A percentile compares a stretch with the other conserved stretches of the same genome.
Evolutionary conservation across 805 yeast genomes (phyloP).

Genomic region (Saccharomycopsis sp.): DNA sequence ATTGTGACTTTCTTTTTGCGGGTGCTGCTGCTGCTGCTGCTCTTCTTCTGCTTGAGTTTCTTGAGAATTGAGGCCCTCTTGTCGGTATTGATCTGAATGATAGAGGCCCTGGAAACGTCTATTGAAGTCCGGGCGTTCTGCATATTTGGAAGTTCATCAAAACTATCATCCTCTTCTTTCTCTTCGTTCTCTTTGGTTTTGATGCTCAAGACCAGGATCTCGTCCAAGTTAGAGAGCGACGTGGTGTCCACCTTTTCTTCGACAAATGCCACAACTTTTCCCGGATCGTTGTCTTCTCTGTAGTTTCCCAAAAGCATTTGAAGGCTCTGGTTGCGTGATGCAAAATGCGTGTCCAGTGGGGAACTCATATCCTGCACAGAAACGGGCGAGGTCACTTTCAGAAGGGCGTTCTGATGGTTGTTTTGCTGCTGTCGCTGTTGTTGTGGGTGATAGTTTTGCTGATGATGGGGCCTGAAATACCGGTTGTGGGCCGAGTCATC

Average conservation of each 20-base stretch:
- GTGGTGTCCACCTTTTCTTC: too few species aligned
- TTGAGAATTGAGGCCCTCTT: conserved; percentile 12
- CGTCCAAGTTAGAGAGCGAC: conserved; percentile 3
- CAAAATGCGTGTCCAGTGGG: conserved; percentile 1
- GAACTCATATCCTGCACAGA: neutral
- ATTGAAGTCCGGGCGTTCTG: neutral
- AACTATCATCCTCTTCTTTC: too few species aligned
- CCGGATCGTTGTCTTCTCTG: neutral
- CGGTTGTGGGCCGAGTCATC: too few species aligned
- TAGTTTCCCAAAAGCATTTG: conserved; percentile 10
- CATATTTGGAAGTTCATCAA: too few species aligned
- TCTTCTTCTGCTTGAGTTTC: conserved; percentile 9
- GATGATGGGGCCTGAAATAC: too few species aligned
- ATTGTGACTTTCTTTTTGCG: neutral
- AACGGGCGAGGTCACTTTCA: neutral
- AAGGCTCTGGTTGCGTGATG: conserved; percentile 10
- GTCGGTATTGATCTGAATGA: conserved; percentile 9
- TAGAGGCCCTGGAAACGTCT: conserved; percentile 4
- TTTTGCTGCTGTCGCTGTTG: too few species aligned
- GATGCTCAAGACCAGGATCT: conserved; percentile 3
- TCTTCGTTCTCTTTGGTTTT: too few species aligned
- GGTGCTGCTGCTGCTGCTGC: too few species aligned
- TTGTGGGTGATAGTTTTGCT: too few species aligned
- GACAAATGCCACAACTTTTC: neutral
- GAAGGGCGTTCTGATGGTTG: neutral